Percentiles rank a stretch among this genome's conserved stretches.
phyloP scores from a whole-genome alignment of 2,329 filamentous ascomycete genomes.

The Parafenestella ontariensis region DNA sequence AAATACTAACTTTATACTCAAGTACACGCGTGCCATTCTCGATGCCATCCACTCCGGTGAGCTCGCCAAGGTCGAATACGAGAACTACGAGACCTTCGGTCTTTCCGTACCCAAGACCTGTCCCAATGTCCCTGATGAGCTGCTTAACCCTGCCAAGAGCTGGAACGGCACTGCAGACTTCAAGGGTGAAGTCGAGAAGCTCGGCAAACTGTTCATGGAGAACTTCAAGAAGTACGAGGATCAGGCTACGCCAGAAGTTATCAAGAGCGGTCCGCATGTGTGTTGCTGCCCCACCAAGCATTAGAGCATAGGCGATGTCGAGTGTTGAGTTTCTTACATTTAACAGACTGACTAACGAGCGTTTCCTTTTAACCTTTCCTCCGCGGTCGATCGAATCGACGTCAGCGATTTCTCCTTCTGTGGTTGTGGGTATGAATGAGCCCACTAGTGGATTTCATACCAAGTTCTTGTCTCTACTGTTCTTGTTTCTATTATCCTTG shows the following conservation, averaged over 20 bases:
- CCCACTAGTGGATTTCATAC: slow-evolving; percentile 11
- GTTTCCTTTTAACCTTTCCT: slow-evolving; percentile 1
- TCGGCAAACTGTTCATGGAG: slow-evolving; percentile 87
- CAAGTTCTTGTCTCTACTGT: slow-evolving; percentile 1
- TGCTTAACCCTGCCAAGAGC: slow-evolving; percentile 91
- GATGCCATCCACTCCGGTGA: slow-evolving; percentile 98
- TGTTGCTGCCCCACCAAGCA: slow-evolving; percentile 44
- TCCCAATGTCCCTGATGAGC: slow-evolving; percentile 85
- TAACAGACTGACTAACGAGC: slow-evolving; percentile 16
- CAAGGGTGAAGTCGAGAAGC: slow-evolving; percentile 85
- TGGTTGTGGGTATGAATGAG: slow-evolving; percentile 21
- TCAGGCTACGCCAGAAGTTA: slow-evolving; percentile 65
- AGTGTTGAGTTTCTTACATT: slow-evolving; percentile 10
- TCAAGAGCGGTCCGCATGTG: slow-evolving; percentile 55
- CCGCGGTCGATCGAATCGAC: slow-evolving; percentile 19
- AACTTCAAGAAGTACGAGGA: slow-evolving; percentile 97
- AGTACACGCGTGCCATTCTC: slow-evolving; percentile 98
- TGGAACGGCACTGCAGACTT: slow-evolving; percentile 90
- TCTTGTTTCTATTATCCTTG: background rate
- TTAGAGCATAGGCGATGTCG: background rate
- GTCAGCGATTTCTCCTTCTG: slow-evolving; percentile 16
- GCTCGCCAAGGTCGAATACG: slow-evolving; percentile 90
- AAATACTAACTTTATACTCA: slow-evolving; percentile 63
- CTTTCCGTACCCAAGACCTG: slow-evolving; percentile 92
- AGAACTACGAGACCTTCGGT: slow-evolving; percentile 97